Conservation (phyloP, 208 protist species). For the Borovskyia barvae region DNA sequence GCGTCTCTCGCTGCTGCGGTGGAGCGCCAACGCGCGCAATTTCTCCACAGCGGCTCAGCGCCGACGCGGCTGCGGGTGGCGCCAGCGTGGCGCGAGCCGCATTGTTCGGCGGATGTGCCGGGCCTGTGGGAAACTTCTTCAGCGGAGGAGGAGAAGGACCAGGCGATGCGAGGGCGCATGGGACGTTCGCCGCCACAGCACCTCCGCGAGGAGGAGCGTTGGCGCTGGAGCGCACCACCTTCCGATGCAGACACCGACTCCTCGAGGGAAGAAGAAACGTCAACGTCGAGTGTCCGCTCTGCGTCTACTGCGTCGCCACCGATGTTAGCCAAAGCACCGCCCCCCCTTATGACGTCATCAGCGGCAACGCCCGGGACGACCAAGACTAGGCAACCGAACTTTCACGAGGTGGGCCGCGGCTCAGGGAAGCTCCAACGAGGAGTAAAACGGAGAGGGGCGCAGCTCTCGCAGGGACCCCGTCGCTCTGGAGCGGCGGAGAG, state of each 20-base stretch:
- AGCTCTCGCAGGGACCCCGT: too few species aligned
- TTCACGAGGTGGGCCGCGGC: too few species aligned
- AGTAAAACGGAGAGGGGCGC: too few species aligned
- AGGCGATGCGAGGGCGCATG: slow-evolving; percentile 20
- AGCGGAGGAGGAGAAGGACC: slow-evolving; percentile 35
- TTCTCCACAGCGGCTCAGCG: slow-evolving; percentile 9
- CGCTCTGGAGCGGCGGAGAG: too few species aligned
- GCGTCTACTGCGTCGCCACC: too few species aligned
- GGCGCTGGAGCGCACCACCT: slow-evolving; percentile 50
- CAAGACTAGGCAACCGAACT: too few species aligned
- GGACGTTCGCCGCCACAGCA: slow-evolving; percentile 8
- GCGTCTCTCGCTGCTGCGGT: slow-evolving; percentile 54
- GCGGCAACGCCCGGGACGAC: too few species aligned
- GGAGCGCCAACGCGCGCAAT: slow-evolving; percentile 24
- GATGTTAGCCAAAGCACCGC: too few species aligned
- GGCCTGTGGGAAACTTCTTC: slow-evolving; percentile 55
- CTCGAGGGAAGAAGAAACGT: not conserved
- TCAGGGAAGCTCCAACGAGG: too few species aligned
- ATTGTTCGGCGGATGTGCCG: slow-evolving; percentile 33
- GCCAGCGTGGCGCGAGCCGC: slow-evolving; percentile 29
- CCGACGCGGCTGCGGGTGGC: slow-evolving; percentile 25
- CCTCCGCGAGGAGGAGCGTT: slow-evolving; percentile 29
- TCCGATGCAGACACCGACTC: slow-evolving; percentile 6
- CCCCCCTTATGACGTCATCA: too few species aligned
- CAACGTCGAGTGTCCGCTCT: not conserved